phyloP scores from a whole-genome alignment of 2,329 filamentous ascomycete species.

The Penicillium sp. region DNA sequence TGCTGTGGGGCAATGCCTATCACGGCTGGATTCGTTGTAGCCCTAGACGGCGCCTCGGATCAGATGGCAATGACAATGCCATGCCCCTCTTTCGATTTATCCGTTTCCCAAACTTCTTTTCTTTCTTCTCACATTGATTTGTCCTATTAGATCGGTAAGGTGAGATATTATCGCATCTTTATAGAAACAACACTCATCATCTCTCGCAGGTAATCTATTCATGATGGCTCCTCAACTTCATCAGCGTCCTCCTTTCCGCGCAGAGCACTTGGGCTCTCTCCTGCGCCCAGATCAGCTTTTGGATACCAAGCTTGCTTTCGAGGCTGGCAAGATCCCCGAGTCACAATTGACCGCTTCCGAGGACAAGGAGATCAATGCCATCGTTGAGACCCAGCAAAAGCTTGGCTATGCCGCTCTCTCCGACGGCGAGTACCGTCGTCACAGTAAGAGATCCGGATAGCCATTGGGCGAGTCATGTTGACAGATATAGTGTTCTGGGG shows the following conservation, averaged over 20 bases:
- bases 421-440: constrained; percentile 65
- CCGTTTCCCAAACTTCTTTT: neutral
- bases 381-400: constrained; percentile 64
- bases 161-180: neutral
- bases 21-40: neutral
- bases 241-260: constrained; percentile 63
- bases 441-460: constrained; percentile 35
- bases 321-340: constrained; percentile 55
- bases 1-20: constrained; percentile 12
- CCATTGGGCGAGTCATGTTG: neutral
- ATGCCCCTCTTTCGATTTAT: constrained; percentile 20
- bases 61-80: constrained; percentile 9
- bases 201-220: constrained; percentile 3
- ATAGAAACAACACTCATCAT: neutral
- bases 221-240: constrained; percentile 37
- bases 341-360: constrained; percentile 63
- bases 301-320: constrained; percentile 56
- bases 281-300: constrained; percentile 65
- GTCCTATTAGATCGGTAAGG: neutral
- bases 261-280: constrained; percentile 71
- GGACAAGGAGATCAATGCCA: constrained; percentile 63
- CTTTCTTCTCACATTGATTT: neutral
- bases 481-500: constrained; percentile 54
- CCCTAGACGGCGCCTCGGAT: neutral
- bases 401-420: constrained; percentile 64